Conservation (phyloP, 805 yeast genomes). For the Saturnispora gosingensis region DNA sequence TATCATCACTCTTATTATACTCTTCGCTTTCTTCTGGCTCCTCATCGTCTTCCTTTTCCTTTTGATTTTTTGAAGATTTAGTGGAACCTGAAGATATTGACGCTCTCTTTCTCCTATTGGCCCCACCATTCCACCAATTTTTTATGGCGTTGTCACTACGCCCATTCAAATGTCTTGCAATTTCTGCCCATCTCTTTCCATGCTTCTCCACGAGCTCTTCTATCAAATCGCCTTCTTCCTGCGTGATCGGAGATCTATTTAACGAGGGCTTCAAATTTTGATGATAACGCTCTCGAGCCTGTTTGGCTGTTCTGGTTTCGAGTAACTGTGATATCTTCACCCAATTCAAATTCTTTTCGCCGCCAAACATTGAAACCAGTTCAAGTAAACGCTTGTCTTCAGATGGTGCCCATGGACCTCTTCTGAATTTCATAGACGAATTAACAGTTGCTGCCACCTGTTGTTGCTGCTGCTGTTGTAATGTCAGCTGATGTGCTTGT, state of each 20-base stretch:
- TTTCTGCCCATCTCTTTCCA: conserved; percentile 93
- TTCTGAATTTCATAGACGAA: conserved; percentile 25
- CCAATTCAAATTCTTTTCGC: conserved; percentile 60
- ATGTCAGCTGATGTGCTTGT: neutral
- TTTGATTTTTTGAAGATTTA: neutral
- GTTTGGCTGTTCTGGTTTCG: conserved; percentile 79
- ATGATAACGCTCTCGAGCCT: conserved; percentile 85
- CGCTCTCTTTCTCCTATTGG: conserved; percentile 63
- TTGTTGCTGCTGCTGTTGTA: neutral
- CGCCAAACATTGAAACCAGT: conserved; percentile 61
- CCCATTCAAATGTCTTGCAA: conserved; percentile 79
- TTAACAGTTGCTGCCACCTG: neutral
- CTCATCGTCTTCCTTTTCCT: neutral
- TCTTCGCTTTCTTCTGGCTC: neutral
- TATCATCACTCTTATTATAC: neutral
- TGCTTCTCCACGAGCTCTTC: conserved; percentile 69
- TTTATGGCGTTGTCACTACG: conserved; percentile 86
- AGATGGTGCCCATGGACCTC: conserved; percentile 88
- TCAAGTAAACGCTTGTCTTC: conserved; percentile 71
- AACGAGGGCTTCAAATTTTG: conserved; percentile 82
- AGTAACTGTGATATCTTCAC: conserved; percentile 69
- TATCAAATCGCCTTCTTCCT: conserved; percentile 74
- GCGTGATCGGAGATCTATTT: conserved; percentile 72
- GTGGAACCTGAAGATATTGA: conserved; percentile 1
- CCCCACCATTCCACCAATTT: conserved; percentile 97